A percentile compares a stretch with the other conserved stretches of the same genome.
Conservation (phyloP, 2,329 filamentous ascomycete genomes). For the Diaporthe vexans region DNA sequence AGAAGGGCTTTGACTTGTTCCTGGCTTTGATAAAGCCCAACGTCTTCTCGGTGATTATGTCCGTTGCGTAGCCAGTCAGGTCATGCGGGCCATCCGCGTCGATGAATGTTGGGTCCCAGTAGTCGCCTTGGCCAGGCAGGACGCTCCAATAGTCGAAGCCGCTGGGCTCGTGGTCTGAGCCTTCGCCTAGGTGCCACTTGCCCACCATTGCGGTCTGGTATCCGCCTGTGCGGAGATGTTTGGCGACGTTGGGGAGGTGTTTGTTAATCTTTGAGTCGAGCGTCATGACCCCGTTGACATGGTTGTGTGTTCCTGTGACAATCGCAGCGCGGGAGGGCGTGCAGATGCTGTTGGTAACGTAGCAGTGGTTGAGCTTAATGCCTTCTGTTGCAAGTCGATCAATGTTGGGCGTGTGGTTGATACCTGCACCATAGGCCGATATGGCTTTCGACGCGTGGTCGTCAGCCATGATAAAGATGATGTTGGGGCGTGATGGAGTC, state of each 20-base stretch:
- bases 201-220: slow-evolving; percentile 68
- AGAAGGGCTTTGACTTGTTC: slow-evolving; percentile 60
- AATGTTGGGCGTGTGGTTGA: slow-evolving; percentile 66
- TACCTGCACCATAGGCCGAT: slow-evolving; percentile 62
- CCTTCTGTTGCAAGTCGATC: slow-evolving; percentile 64
- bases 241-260: slow-evolving; percentile 64
- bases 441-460: slow-evolving; percentile 67
- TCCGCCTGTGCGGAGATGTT: slow-evolving; percentile 59
- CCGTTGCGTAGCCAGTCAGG: slow-evolving; percentile 62
- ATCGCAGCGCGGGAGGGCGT: slow-evolving; percentile 66
- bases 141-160: slow-evolving; percentile 68
- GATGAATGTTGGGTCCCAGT: slow-evolving; percentile 65
- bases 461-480: slow-evolving; percentile 68
- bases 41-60: slow-evolving; percentile 66
- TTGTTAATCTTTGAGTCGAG: slow-evolving; percentile 65
- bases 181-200: slow-evolving; percentile 68
- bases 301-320: slow-evolving; percentile 64
- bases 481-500: slow-evolving; percentile 49
- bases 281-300: slow-evolving; percentile 66
- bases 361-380: slow-evolving; percentile 67
- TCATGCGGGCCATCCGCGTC: slow-evolving; percentile 51
- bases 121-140: slow-evolving; percentile 65
- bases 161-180: slow-evolving; percentile 58
- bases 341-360: slow-evolving; percentile 67
- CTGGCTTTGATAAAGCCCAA: slow-evolving; percentile 55